These are phyloP conservation scores for Cryphonectria parasitica DNA, from an alignment of 2,329 filamentous ascomycete genomes.

Conservation along the genomic window DNA sequence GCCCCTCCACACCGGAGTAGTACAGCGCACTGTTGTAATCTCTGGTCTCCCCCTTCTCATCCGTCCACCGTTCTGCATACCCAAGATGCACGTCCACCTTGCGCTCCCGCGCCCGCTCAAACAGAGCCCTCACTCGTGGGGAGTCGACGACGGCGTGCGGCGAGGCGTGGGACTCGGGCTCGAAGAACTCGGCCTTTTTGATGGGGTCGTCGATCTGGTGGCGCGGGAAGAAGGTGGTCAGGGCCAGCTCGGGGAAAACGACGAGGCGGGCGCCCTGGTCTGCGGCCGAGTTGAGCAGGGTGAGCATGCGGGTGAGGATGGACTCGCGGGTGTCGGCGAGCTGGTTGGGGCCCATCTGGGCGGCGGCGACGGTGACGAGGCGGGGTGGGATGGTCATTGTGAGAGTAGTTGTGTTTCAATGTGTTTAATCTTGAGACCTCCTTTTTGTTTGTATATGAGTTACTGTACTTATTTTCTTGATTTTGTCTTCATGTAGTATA, in stretches of 20 bases:
- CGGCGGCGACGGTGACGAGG: slow-evolving; percentile 49
- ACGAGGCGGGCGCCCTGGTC: slow-evolving; percentile 51
- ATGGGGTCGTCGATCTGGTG: slow-evolving; percentile 49
- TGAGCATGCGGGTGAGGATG: slow-evolving; percentile 53
- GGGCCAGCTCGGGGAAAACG: slow-evolving; percentile 57
- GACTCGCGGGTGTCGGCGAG: slow-evolving; percentile 44
- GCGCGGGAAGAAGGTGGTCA: slow-evolving; percentile 61
- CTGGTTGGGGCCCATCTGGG: slow-evolving; percentile 56
- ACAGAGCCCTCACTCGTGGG: slow-evolving; percentile 51
- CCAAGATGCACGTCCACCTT: slow-evolving; percentile 57
- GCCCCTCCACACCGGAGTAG: slow-evolving; percentile 47
- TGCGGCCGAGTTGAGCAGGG: slow-evolving; percentile 51
- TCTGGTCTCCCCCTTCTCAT: slow-evolving; percentile 41
- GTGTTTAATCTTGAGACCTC: background rate
- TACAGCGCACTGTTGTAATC: slow-evolving; percentile 61
- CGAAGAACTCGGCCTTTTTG: slow-evolving; percentile 55
- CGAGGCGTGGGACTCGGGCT: slow-evolving; percentile 45
- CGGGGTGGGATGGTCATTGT: slow-evolving; percentile 25
- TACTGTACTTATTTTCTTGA: background rate
- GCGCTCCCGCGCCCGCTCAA: slow-evolving; percentile 50
- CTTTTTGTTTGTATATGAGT: background rate
- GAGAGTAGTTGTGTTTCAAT: background rate
- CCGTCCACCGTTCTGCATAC: slow-evolving; percentile 52
- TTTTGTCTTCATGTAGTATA: background rate
- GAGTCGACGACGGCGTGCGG: slow-evolving; percentile 42